Percentiles rank a stretch among this genome's conserved stretches.
Evolutionary conservation across 2,329 filamentous ascomycete genomes (phyloP).

Genomic region (Raffaelea ambrosiae): DNA sequence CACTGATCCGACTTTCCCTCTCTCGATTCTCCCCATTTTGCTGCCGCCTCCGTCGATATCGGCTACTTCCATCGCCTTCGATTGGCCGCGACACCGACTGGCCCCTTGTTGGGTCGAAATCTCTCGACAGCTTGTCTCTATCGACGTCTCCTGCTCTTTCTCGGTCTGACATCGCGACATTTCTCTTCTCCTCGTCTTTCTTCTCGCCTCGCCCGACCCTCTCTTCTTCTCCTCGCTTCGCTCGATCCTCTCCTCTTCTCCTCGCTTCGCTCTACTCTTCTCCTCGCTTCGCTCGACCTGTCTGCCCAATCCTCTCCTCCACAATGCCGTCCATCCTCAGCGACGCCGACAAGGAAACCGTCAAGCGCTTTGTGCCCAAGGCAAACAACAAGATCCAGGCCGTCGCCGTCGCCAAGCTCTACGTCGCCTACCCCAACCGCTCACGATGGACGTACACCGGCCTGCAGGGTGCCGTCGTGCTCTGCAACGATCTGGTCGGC

Average conservation of each 20-base stretch:
- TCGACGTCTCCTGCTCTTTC: background rate
- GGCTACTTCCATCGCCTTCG: too few relatives aligned
- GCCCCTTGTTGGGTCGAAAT: too few relatives aligned
- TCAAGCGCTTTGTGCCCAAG: constrained; percentile 91
- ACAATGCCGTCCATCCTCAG: constrained; percentile 61
- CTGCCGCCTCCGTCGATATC: too few relatives aligned
- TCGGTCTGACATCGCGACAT: background rate
- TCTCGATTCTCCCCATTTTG: too few relatives aligned
- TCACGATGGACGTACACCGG: constrained; percentile 91
- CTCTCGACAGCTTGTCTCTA: background rate
- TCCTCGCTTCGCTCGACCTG: background rate
- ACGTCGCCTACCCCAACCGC: constrained; percentile 81
- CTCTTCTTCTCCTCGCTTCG: background rate
- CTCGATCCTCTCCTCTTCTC: too few relatives aligned
- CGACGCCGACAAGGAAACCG: constrained; percentile 92
- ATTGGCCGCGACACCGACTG: too few relatives aligned
- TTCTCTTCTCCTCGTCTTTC: background rate
- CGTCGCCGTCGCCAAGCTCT: constrained; percentile 86
- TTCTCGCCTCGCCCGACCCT: background rate
- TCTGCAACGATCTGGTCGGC: constrained; percentile 89
- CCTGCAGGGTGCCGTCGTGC: constrained; percentile 80
- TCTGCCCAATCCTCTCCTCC: background rate
- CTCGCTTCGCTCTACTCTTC: background rate
- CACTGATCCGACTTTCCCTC: too few relatives aligned
- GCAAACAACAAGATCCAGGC: constrained; percentile 95